Evolutionary conservation across 805 yeast species (phyloP).

Genomic region (Tetrapisispora iriomotensis): DNA sequence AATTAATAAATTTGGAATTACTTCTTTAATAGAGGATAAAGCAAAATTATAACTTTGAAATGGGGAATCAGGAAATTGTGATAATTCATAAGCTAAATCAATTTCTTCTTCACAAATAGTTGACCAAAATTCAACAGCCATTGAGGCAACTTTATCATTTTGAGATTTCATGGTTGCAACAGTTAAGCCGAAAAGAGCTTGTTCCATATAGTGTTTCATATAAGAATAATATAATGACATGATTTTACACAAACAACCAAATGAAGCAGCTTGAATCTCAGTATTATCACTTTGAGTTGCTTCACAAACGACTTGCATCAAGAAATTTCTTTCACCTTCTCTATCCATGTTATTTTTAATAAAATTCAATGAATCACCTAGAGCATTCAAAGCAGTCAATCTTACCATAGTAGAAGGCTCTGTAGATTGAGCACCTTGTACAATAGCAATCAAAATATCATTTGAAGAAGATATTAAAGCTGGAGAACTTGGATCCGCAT

Average conservation of each 20-base stretch:
- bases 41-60: constrained; percentile 71
- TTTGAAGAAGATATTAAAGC: constrained; percentile 76
- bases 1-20: constrained; percentile 74
- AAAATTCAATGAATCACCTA: constrained; percentile 83
- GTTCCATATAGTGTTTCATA: constrained; percentile 96
- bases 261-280: constrained; percentile 87
- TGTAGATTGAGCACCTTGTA: constrained; percentile 84
- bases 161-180: constrained; percentile 81
- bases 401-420: constrained; percentile 72
- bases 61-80: constrained; percentile 46
- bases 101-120: constrained; percentile 98
- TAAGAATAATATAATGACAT: constrained; percentile 80
- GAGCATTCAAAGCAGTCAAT: constrained; percentile 83
- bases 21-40: constrained; percentile 68
- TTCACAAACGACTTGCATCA: constrained; percentile 98
- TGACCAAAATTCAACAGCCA: constrained; percentile 99
- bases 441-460: constrained; percentile 89
- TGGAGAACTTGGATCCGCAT: constrained; percentile 68
- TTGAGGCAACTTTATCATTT: constrained; percentile 75
- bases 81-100: constrained; percentile 61
- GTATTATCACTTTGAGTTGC: constrained; percentile 85
- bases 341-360: constrained; percentile 79
- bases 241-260: constrained; percentile 88
- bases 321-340: constrained; percentile 91
- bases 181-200: constrained; percentile 84